Percentiles rank a stretch among this genome's conserved stretches.
Conservation (phyloP, 129 eudicot genomes). For the Tagetes patula region DNA sequence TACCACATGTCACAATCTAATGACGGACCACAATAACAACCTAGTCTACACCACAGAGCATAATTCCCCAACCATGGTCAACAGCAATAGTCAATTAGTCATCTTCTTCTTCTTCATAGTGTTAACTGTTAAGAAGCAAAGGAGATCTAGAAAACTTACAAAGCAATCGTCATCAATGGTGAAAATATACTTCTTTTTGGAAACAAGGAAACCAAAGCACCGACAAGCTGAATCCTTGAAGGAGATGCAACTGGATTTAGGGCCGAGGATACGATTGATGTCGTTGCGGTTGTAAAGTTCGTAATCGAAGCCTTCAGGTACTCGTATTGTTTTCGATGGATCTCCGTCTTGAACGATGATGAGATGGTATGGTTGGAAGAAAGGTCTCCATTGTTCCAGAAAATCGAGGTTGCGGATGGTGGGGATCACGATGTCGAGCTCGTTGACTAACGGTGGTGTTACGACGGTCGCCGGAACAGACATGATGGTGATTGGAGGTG, state of each 20-base stretch:
- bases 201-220: slow-evolving; percentile 73
- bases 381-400: slow-evolving; percentile 73
- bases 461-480: slow-evolving; percentile 35
- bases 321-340: slow-evolving; percentile 50
- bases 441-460: slow-evolving; percentile 45
- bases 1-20: slow-evolving; percentile 25
- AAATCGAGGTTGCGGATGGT: slow-evolving; percentile 73
- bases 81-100: no score
- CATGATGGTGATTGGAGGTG: slow-evolving; percentile 26
- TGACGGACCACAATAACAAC: slow-evolving; percentile 11
- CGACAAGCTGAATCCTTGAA: slow-evolving; percentile 84
- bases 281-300: slow-evolving; percentile 74
- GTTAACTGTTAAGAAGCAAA: not conserved
- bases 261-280: slow-evolving; percentile 66
- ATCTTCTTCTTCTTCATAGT: no score
- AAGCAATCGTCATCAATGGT: slow-evolving; percentile 88
- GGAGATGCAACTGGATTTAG: slow-evolving; percentile 69
- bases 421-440: slow-evolving; percentile 72
- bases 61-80: not conserved
- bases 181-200: slow-evolving; percentile 73
- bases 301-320: slow-evolving; percentile 73
- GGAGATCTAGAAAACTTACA: slow-evolving; percentile 39
- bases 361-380: slow-evolving; percentile 65
- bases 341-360: slow-evolving; percentile 84
- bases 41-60: not conserved